Conservation (phyloP, 495 filamentous ascomycete genomes). For the Daldinia bambusicola region DNA sequence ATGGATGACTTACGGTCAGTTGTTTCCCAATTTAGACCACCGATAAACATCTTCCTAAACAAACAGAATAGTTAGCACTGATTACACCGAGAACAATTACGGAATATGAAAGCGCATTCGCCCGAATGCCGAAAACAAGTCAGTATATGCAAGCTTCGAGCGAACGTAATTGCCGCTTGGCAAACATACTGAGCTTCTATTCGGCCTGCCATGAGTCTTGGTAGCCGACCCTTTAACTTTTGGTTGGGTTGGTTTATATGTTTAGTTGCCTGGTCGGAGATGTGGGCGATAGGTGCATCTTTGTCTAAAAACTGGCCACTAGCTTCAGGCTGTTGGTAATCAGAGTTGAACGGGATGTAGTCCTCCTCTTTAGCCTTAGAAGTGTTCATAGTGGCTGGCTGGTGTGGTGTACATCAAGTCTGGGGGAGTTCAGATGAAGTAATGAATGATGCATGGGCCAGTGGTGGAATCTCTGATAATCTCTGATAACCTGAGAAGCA, state of each 20-base stretch:
- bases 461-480: slow-evolving; percentile 18
- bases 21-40: slow-evolving; percentile 98
- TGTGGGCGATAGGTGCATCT: slow-evolving; percentile 10
- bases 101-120: slow-evolving; percentile 27
- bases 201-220: slow-evolving; percentile 25
- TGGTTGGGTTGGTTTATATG: slow-evolving; percentile 36
- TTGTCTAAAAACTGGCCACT: slow-evolving; percentile 20
- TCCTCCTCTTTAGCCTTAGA: slow-evolving; percentile 35
- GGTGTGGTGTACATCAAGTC: slow-evolving; percentile 21
- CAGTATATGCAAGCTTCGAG: slow-evolving; percentile 34
- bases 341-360: slow-evolving; percentile 27
- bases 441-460: slow-evolving; percentile 33
- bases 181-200: slow-evolving; percentile 34
- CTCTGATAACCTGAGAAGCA: slow-evolving; percentile 32
- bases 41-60: slow-evolving; percentile 98
- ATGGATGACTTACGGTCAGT: slow-evolving; percentile 82
- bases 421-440: slow-evolving; percentile 35
- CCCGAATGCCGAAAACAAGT: slow-evolving; percentile 17
- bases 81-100: slow-evolving; percentile 29
- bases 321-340: slow-evolving; percentile 18
- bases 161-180: slow-evolving; percentile 22
- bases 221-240: slow-evolving; percentile 21
- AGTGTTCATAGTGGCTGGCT: slow-evolving; percentile 26
- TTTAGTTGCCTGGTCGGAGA: slow-evolving; percentile 18
- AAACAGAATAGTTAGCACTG: slow-evolving; percentile 47